Evolutionary conservation across 2,329 filamentous ascomycete genomes (phyloP), one percentile per base, ranked within the genome.

Genomic region (Talaromyces pinophilus): DNA sequence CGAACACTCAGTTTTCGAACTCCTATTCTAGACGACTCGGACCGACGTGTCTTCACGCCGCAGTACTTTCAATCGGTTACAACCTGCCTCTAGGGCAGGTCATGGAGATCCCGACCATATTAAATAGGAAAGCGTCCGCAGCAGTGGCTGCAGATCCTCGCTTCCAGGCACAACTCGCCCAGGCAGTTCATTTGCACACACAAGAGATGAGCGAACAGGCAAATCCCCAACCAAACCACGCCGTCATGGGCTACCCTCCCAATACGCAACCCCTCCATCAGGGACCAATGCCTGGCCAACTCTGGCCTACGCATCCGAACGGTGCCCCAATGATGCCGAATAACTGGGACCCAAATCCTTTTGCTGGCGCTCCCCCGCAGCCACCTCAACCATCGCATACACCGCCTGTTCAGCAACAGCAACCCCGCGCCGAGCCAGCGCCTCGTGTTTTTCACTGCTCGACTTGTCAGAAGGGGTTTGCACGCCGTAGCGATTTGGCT

Each of bases 391-490:
- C 81, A 71, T 82, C 75, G 73, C 77, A 74, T 68, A 73, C 69
- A 73, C 78, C 77, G 71, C 77, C 78, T 72, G 71, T 72, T 62
- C 80, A 61, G 19, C 59, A 63, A 62, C 59, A 81, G 70, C 69
- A 82, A 80, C 72, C 74, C n/a, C 74, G 74, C 48, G 71, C 68
- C 75, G 82, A 77, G 76, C 84, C 71, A 40, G 83, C 85, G 35
- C 84, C 86, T 11, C 91, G 97, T 80, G 89, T 92, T 1, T 97
- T 95, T 75, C 90, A 92, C 25, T 99, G 95, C 81, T 91, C 88
- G 70, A 94, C 91, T 3, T 99, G 95, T 78, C 86, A 86, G 66
- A 98, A 98, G 80, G 91, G 90, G 28, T 99, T 99, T 77, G 95
- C 95, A 62, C 85, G 95, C 74, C 87, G 95, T 70, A 98, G 94